A percentile compares a stretch with the other conserved stretches of the same genome.
Conservation (phyloP, 2,329 filamentous ascomycete species). For the Fusarium dimerum region DNA sequence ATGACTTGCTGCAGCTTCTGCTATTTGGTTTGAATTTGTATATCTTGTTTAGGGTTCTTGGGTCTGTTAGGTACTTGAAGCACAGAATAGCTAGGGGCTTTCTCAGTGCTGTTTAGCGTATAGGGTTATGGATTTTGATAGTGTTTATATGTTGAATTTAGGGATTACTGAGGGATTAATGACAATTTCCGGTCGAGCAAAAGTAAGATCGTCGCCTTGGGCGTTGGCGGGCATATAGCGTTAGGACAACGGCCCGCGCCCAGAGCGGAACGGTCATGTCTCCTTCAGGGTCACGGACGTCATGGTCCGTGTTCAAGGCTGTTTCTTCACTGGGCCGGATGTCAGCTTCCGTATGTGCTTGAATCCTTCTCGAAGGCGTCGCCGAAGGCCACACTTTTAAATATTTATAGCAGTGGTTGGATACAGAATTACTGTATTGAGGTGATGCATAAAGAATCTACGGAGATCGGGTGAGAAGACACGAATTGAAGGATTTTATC, state of each 20-base stretch:
- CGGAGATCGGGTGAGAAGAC: not conserved
- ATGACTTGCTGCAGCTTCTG: not conserved
- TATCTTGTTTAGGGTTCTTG: not conserved
- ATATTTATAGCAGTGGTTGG: constrained; percentile 3
- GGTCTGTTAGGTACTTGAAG: too few species aligned
- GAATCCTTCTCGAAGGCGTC: constrained; percentile 12
- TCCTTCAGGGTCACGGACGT: constrained; percentile 3
- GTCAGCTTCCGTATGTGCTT: not conserved
- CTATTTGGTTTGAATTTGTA: not conserved
- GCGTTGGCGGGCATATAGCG: constrained; percentile 5
- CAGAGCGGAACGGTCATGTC: not conserved
- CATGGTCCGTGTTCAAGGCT: constrained; percentile 14
- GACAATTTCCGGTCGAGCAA: too few species aligned
- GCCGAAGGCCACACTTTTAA: constrained; percentile 6
- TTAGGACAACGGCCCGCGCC: constrained; percentile 4
- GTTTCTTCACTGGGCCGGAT: not conserved
- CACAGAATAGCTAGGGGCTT: too few species aligned
- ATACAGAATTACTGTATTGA: constrained; percentile 5
- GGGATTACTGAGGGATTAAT: not conserved
- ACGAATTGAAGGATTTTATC: too few species aligned
- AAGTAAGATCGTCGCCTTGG: not conserved
- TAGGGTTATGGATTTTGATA: constrained; percentile 15
- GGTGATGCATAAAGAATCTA: constrained; percentile 7
- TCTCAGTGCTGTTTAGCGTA: not conserved
- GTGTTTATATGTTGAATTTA: constrained; percentile 1